Evolutionary conservation across 306 rosid species (phyloP), one percentile per base, ranked within the genome.

Genomic region (Prinsepia uniflora): DNA sequence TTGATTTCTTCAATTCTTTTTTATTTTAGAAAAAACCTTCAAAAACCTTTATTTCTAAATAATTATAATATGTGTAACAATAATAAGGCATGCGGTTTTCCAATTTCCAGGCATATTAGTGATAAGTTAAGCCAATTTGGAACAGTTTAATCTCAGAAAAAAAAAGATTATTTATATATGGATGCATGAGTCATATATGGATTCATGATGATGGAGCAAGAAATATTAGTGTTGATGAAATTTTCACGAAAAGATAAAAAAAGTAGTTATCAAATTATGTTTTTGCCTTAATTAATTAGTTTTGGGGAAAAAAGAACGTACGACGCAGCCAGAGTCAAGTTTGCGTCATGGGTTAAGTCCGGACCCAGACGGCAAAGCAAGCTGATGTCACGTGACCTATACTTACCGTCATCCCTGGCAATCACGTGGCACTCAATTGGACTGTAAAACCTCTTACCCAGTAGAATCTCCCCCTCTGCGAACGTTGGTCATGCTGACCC

Each of bases 361-460:
- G 15, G 53, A 36, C 20, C 36, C 75, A 49, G 24, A 65, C 4
- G 10, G 55, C 57, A 22, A 56, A 19, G 74, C 39, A 56, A 24
- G 74, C 39, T 84, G 84, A 83, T 44, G 80, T 81, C 90, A 83
- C 80, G 79, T 79, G 82, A 84, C 67, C 41, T 24, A 70, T n/a
- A 49, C 7, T 9, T 17, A 39, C 66, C 53, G 78, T 80, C 86
- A 71, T 49, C 19, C 69, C 72, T 44, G 66, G 55, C 24, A 43
- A 71, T 76, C 81, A 76, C 75, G 46, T 57, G 74, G 49, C 66
- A 56, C 65, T 42, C 2, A 1, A 30, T 30, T 66, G 30, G 47
- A 22, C 67, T 14, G 77, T 71, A 56, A 46, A 53, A 10, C 42
- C 13, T 15, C 64, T 15, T 10, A 0, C n/a, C 71, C 58, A 65